These are phyloP conservation scores for Coemansia sp. DNA, from an alignment of 371 early-diverging fungal genomes.

Conservation along the genomic window DNA sequence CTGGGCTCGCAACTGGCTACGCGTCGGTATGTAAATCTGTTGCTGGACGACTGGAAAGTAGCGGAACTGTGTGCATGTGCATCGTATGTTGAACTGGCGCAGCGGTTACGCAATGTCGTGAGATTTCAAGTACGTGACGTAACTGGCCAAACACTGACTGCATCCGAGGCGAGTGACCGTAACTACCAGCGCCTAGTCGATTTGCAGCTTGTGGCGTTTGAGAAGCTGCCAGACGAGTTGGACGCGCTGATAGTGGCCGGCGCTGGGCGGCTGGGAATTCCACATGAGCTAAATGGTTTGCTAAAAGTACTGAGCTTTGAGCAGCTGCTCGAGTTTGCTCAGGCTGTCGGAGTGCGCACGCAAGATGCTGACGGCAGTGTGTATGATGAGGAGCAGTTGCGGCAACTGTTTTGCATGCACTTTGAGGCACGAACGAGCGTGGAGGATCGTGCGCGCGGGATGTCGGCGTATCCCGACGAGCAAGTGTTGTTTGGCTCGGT, in stretches of 20 bases:
- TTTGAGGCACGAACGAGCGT: not conserved
- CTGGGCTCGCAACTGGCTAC: conserved; percentile 87
- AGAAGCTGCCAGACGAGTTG: conserved; percentile 63
- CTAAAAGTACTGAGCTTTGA: conserved; percentile 49
- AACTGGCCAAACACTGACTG: conserved; percentile 67
- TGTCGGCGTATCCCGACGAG: conserved; percentile 83
- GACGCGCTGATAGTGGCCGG: conserved; percentile 74
- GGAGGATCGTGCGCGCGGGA: conserved; percentile 5
- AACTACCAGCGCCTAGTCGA: conserved; percentile 61
- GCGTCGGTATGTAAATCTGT: conserved; percentile 77
- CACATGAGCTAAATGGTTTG: conserved; percentile 47
- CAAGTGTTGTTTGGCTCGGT: conserved; percentile 54
- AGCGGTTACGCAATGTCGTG: conserved; percentile 45
- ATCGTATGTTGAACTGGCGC: conserved; percentile 54
- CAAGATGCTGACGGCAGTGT: not conserved
- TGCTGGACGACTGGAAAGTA: conserved; percentile 81
- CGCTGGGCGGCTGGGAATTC: conserved; percentile 54
- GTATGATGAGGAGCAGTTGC: not conserved
- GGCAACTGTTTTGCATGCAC: conserved; percentile 64
- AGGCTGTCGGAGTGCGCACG: conserved; percentile 22
- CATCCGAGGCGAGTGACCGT: conserved; percentile 56
- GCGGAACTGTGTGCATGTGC: conserved; percentile 54
- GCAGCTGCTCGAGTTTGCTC: conserved; percentile 10
- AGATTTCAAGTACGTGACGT: not conserved
- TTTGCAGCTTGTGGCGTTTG: conserved; percentile 74